A percentile compares a stretch with the other conserved stretches of the same genome.
Conservation (phyloP, 768 basidiomycete species). For the Termitomyces heimii region DNA sequence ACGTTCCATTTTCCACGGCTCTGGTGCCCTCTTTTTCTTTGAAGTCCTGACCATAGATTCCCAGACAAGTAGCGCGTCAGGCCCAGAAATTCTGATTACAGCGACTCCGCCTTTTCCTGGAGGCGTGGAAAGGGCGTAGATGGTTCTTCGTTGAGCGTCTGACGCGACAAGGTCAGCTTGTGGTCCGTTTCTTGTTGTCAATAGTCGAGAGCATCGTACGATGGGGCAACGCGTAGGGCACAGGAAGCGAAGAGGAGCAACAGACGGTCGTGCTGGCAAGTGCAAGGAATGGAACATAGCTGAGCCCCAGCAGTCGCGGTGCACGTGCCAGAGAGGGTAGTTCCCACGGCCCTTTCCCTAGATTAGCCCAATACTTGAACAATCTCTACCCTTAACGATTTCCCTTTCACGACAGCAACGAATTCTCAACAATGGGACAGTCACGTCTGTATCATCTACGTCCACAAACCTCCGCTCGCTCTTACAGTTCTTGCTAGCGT, state of each 20-base stretch:
- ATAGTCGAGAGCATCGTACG: neutral
- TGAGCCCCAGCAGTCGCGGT: neutral
- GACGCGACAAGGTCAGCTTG: conserved; percentile 21
- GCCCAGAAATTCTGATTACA: conserved; percentile 79
- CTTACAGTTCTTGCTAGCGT: conserved; percentile 40
- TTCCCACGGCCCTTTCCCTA: conserved; percentile 7
- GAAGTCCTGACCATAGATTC: conserved; percentile 38
- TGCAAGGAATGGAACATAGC: conserved; percentile 5
- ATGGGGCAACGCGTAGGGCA: neutral
- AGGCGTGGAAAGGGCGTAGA: conserved; percentile 86
- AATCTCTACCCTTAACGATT: neutral
- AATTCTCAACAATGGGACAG: conserved; percentile 54
- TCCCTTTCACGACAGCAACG: neutral
- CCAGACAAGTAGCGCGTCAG: conserved; percentile 62
- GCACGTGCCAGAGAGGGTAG: neutral
- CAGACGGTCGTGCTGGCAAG: neutral
- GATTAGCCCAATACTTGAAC: neutral
- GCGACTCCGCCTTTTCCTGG: conserved; percentile 83
- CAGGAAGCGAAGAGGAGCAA: neutral
- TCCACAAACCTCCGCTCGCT: neutral
- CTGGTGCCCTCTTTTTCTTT: conserved; percentile 26
- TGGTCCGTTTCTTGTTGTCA: neutral
- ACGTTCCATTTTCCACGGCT: conserved; percentile 64
- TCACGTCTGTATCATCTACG: conserved; percentile 50
- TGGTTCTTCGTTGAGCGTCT: conserved; percentile 61